Conservation (phyloP, 148 eudicot genomes). For the Bassia scoparia region DNA sequence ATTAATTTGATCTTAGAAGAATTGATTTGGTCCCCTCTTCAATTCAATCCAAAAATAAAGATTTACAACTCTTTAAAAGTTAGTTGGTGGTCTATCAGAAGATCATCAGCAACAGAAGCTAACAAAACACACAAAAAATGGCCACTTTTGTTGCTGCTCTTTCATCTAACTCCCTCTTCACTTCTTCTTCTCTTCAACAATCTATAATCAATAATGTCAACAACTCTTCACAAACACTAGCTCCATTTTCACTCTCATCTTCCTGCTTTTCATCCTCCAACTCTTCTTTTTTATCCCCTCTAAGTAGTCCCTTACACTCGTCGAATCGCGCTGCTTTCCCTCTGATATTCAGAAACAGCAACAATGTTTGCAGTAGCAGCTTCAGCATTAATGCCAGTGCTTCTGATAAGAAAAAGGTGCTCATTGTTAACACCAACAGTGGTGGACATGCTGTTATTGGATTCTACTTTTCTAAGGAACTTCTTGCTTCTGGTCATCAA, state of each 20-base stretch:
- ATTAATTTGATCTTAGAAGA: conserved; percentile 5
- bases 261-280: conserved; percentile 26
- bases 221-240: conserved; percentile 23
- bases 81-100: neutral
- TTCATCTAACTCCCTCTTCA: conserved; percentile 40
- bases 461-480: conserved; percentile 87
- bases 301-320: neutral
- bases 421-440: conserved; percentile 73
- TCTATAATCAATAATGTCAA: conserved; percentile 3
- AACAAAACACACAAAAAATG: conserved; percentile 42
- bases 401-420: conserved; percentile 67
- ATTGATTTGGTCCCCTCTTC: conserved; percentile 5
- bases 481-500: conserved; percentile 70
- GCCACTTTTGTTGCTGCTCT: conserved; percentile 43
- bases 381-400: conserved; percentile 36
- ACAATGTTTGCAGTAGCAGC: conserved; percentile 5
- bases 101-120: conserved; percentile 17
- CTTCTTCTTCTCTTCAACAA: conserved; percentile 30
- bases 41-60: neutral
- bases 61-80: neutral
- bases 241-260: conserved; percentile 35
- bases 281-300: conserved; percentile 30
- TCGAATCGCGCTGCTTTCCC: conserved; percentile 22
- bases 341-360: conserved; percentile 21
- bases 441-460: conserved; percentile 97